A percentile compares a stretch with the other conserved stretches of the same genome.
phyloP scores from a whole-genome alignment of 768 basidiomycete species.

The Paxillus rubicundulus region DNA sequence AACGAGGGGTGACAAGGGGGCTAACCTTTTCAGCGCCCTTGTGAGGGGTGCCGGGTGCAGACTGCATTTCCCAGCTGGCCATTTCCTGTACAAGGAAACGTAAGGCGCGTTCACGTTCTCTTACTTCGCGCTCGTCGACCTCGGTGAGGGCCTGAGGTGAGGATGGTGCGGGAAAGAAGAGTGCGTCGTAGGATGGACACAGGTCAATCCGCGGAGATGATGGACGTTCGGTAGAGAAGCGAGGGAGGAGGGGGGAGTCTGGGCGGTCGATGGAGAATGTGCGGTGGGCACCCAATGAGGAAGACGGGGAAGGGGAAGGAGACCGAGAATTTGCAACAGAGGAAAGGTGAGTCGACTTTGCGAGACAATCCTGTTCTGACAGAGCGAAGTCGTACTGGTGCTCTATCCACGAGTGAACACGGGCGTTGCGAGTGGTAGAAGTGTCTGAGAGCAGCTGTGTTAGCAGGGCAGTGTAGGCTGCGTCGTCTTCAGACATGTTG shows the following conservation, averaged over 20 bases:
- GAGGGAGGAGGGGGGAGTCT: conserved; percentile 31
- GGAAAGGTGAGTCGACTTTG: background rate
- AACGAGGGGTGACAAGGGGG: background rate
- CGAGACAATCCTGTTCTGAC: conserved; percentile 19
- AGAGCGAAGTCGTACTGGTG: conserved; percentile 37
- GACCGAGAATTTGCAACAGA: conserved; percentile 9
- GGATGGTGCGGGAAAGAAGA: conserved; percentile 20
- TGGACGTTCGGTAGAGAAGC: conserved; percentile 20
- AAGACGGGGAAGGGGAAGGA: conserved; percentile 30
- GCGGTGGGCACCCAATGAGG: conserved; percentile 31
- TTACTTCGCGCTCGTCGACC: conserved; percentile 4
- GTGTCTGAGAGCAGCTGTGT: conserved; percentile 27
- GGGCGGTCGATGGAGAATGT: conserved; percentile 21
- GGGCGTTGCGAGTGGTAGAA: conserved; percentile 22
- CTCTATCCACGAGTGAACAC: conserved; percentile 35
- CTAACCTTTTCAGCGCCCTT: conserved; percentile 7
- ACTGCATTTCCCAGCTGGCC: conserved; percentile 19
- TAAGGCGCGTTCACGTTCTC: conserved; percentile 24
- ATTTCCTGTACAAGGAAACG: conserved; percentile 28
- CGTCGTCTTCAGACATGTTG: conserved; percentile 32
- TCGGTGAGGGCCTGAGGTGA: conserved; percentile 1
- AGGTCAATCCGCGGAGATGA: conserved; percentile 15
- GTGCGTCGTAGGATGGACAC: conserved; percentile 20
- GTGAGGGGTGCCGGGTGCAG: background rate
- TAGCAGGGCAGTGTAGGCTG: conserved; percentile 28